Conservation (phyloP, 2,329 filamentous ascomycete species). For the Ceratocystis lukuohia region DNA sequence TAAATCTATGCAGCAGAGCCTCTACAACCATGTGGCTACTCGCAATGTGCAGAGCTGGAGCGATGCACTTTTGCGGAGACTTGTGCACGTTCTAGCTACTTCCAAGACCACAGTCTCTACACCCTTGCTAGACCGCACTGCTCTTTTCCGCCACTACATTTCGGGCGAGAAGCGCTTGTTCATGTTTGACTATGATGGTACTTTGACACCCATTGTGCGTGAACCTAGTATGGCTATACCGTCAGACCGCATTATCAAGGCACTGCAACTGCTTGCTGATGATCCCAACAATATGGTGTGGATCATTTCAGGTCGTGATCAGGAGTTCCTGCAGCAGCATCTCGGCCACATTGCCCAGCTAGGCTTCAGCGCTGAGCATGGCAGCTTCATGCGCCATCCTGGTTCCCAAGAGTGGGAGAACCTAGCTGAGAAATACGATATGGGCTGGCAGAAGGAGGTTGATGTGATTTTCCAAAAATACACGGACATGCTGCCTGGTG, state of each 20-base stretch:
- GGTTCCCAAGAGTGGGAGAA: slow-evolving; percentile 72
- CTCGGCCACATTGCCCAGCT: slow-evolving; percentile 81
- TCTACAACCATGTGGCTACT: slow-evolving; percentile 73
- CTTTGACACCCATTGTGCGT: slow-evolving; percentile 84
- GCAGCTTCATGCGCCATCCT: slow-evolving; percentile 83
- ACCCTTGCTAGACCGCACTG: slow-evolving; percentile 63
- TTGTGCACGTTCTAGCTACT: slow-evolving; percentile 67
- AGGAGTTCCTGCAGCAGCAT: slow-evolving; percentile 79
- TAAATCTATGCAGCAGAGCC: slow-evolving; percentile 52
- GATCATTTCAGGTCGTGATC: slow-evolving; percentile 94
- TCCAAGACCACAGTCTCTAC: slow-evolving; percentile 64
- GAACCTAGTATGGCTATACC: slow-evolving; percentile 83
- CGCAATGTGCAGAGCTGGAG: slow-evolving; percentile 85
- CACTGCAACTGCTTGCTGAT: slow-evolving; percentile 62
- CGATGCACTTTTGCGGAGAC: slow-evolving; percentile 59
- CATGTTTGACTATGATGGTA: slow-evolving; percentile 99
- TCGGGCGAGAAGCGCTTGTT: slow-evolving; percentile 68
- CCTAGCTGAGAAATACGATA: slow-evolving; percentile 70
- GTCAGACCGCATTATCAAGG: slow-evolving; percentile 67
- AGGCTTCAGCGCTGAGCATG: slow-evolving; percentile 93
- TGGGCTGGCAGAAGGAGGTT: slow-evolving; percentile 84
- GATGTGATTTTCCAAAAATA: slow-evolving; percentile 75
- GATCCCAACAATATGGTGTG: slow-evolving; percentile 83
- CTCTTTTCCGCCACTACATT: slow-evolving; percentile 61
- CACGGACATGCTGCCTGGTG: slow-evolving; percentile 73